phyloP scores from a whole-genome alignment of 2,329 filamentous ascomycete species.

The Daldinia sp. region DNA sequence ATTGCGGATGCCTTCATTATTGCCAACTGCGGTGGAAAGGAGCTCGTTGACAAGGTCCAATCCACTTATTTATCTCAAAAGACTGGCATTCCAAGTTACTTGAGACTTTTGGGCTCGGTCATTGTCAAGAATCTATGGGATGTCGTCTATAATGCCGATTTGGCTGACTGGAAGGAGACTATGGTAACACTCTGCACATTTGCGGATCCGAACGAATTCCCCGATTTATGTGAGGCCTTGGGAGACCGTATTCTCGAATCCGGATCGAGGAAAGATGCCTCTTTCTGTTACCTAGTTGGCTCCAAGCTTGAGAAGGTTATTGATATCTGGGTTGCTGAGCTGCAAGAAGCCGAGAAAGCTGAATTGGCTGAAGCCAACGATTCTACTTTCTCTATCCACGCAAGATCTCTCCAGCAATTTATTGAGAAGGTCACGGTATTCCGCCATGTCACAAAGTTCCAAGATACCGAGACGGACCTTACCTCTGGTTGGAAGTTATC shows the following conservation, averaged over 20 bases:
- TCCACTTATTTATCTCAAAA: conserved; percentile 87
- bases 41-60: conserved; percentile 93
- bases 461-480: conserved; percentile 76
- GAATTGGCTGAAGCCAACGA: conserved; percentile 75
- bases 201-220: conserved; percentile 88
- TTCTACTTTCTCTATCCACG: conserved; percentile 91
- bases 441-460: conserved; percentile 90
- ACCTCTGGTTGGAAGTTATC: conserved; percentile 87
- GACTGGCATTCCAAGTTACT: conserved; percentile 84
- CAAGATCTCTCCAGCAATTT: conserved; percentile 86
- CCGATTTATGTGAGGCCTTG: conserved; percentile 92
- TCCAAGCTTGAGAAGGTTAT: conserved; percentile 98
- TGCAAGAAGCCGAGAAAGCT: conserved; percentile 82
- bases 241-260: conserved; percentile 87
- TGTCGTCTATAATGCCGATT: conserved; percentile 93
- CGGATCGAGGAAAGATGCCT: conserved; percentile 85
- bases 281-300: conserved; percentile 94
- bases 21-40: conserved; percentile 93
- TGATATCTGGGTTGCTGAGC: conserved; percentile 88
- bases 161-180: conserved; percentile 94
- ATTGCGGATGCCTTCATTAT: conserved; percentile 98
- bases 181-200: conserved; percentile 97
- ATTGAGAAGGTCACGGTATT: conserved; percentile 99
- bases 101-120: conserved; percentile 88
- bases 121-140: conserved; percentile 98